Conservation (phyloP, 352 stramenopile species). For the Globisporangium spinosum region DNA sequence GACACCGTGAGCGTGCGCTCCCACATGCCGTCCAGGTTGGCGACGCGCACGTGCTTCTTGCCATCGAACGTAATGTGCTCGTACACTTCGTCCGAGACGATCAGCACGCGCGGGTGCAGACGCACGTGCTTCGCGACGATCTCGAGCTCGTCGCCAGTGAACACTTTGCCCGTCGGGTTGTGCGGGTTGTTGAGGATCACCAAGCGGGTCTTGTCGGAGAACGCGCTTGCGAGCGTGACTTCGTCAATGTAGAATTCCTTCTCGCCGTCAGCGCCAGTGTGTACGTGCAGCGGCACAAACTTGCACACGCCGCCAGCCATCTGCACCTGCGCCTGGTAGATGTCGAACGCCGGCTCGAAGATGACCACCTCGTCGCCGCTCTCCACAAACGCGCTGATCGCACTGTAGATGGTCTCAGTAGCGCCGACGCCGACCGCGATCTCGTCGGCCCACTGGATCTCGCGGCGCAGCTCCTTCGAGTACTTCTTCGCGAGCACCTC, state of each 20-base stretch:
- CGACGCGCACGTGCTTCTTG: constrained; percentile 61
- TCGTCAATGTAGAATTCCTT: constrained; percentile 88
- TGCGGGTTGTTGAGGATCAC: constrained; percentile 98
- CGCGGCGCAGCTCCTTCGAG: constrained; percentile 70
- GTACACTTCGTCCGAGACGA: constrained; percentile 98
- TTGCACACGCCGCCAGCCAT: constrained; percentile 77
- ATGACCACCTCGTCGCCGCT: constrained; percentile 95
- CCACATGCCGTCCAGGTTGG: constrained; percentile 79
- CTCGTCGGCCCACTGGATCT: constrained; percentile 90
- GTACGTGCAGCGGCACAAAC: constrained; percentile 83
- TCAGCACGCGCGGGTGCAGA: constrained; percentile 83
- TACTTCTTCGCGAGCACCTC: constrained; percentile 90
- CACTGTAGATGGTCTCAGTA: constrained; percentile 94
- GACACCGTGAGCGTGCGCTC: constrained; percentile 88
- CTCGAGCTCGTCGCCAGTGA: constrained; percentile 91
- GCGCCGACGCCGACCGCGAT: constrained; percentile 93
- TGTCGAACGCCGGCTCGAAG: constrained; percentile 97
- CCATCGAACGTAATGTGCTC: constrained; percentile 94
- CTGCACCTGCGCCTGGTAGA: constrained; percentile 90
- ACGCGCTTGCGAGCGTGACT: constrained; percentile 70
- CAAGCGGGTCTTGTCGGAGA: constrained; percentile 91
- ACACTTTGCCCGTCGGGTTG: constrained; percentile 98
- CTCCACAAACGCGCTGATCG: constrained; percentile 90
- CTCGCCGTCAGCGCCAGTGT: constrained; percentile 22
- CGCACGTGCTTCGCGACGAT: constrained; percentile 88